Conservation (phyloP, 495 filamentous ascomycete species). For the Tuber melanosporum region DNA sequence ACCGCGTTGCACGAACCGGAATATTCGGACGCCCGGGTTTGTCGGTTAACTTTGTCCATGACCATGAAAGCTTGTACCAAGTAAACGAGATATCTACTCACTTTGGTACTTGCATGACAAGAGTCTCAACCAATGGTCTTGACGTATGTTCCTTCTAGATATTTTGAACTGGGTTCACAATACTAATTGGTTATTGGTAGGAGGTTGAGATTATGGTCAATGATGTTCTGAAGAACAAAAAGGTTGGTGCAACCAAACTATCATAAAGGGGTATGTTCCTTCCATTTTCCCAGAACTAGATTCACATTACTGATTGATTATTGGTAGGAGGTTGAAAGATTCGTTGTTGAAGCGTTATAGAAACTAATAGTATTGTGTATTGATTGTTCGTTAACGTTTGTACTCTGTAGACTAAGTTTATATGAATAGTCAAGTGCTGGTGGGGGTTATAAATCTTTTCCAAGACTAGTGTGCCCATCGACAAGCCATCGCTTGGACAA, state of each 20-base stretch:
- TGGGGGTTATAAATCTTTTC: too few species aligned
- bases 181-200: slow-evolving; percentile 20
- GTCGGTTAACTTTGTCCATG: slow-evolving; percentile 80
- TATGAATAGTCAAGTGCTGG: too few species aligned
- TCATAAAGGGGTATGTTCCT: slow-evolving; percentile 30
- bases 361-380: too few species aligned
- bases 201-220: slow-evolving; percentile 36
- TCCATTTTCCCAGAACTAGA: neutral
- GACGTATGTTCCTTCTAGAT: slow-evolving; percentile 24
- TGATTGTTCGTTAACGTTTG: too few species aligned
- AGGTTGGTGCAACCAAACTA: slow-evolving; percentile 20
- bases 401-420: too few species aligned
- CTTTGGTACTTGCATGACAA: slow-evolving; percentile 56
- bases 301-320: slow-evolving; percentile 9
- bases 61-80: slow-evolving; percentile 62
- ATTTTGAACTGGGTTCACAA: neutral
- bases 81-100: slow-evolving; percentile 69
- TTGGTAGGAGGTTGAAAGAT: slow-evolving; percentile 25
- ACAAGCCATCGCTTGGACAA: too few species aligned
- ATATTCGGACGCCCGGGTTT: slow-evolving; percentile 97
- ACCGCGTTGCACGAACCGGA: slow-evolving; percentile 94
- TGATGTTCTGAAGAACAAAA: slow-evolving; percentile 29
- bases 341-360: too few species aligned
- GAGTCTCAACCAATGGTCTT: slow-evolving; percentile 50
- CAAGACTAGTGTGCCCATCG: too few species aligned